Percentiles rank a stretch among this genome's conserved stretches.
phyloP scores from a whole-genome alignment of 2,329 filamentous ascomycete genomes.

The Aspergillus aculeatinus region DNA sequence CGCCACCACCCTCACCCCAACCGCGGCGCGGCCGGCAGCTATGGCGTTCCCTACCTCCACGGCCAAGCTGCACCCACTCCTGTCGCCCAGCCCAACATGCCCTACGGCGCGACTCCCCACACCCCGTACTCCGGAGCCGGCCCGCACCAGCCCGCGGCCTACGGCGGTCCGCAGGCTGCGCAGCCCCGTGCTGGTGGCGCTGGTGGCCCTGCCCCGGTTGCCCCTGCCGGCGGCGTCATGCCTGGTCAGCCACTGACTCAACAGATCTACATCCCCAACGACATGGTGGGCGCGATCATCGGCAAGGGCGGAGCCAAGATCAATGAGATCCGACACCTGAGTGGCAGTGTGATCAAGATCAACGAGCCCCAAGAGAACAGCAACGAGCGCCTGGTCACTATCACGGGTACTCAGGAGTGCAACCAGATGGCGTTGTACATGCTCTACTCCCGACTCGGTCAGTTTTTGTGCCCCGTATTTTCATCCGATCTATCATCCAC shows the following conservation, averaged over 20 bases:
- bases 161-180: slow-evolving; percentile 61
- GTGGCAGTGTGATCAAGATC: slow-evolving; percentile 98
- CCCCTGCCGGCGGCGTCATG: slow-evolving; percentile 70
- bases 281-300: slow-evolving; percentile 99
- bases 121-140: slow-evolving; percentile 75
- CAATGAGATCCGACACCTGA: slow-evolving; percentile 96
- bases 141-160: slow-evolving; percentile 72
- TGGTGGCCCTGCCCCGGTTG: slow-evolving; percentile 63
- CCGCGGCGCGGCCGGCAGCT: slow-evolving; percentile 72
- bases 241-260: slow-evolving; percentile 87
- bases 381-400: slow-evolving; percentile 95
- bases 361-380: slow-evolving; percentile 99
- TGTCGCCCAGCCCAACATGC: slow-evolving; percentile 65
- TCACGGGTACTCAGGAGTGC: slow-evolving; percentile 95
- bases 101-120: slow-evolving; percentile 75
- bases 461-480: slow-evolving; percentile 9
- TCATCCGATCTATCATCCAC: slow-evolving; percentile 4
- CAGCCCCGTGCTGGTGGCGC: slow-evolving; percentile 65
- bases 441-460: slow-evolving; percentile 96
- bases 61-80: slow-evolving; percentile 58
- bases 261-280: slow-evolving; percentile 98
- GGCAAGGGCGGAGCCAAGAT: slow-evolving; percentile 98
- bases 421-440: slow-evolving; percentile 99
- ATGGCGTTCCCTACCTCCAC: slow-evolving; percentile 70
- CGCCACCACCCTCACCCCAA: slow-evolving; percentile 72